phyloP scores from a whole-genome alignment of 1,284 basidiomycete species.

The Ceratobasidium sp. region DNA sequence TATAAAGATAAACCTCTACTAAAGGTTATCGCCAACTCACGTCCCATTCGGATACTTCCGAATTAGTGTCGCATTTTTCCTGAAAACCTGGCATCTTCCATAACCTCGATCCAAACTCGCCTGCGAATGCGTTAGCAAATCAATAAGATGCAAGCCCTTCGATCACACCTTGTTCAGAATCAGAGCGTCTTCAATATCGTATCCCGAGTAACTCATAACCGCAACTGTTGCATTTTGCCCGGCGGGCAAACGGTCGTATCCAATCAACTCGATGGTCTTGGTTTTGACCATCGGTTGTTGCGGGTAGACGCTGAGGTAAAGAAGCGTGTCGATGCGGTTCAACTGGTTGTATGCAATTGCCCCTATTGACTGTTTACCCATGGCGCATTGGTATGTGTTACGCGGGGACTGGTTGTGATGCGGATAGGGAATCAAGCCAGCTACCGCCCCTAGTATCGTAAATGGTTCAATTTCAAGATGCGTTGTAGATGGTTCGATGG shows the following conservation, averaged over 20 bases:
- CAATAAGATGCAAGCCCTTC: conserved; percentile 11
- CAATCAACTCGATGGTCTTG: conserved; percentile 95
- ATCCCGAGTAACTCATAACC: conserved; percentile 99
- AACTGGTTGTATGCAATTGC: conserved; percentile 98
- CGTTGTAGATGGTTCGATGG: conserved; percentile 82
- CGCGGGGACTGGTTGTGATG: conserved; percentile 99
- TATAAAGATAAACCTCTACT: background rate
- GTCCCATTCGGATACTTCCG: conserved; percentile 97
- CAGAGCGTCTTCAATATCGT: conserved; percentile 99
- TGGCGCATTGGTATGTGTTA: conserved; percentile 99
- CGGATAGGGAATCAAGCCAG: conserved; percentile 97
- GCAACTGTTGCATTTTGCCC: conserved; percentile 99
- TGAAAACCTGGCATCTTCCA: conserved; percentile 94
- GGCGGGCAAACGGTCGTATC: conserved; percentile 95
- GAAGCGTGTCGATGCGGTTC: conserved; percentile 96
- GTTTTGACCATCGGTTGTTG: conserved; percentile 99
- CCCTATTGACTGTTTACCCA: conserved; percentile 99
- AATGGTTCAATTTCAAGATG: conserved; percentile 99
- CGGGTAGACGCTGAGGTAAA: conserved; percentile 98
- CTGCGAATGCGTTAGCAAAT: conserved; percentile 52
- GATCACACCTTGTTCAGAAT: conserved; percentile 86
- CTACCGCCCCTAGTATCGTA: conserved; percentile 95
- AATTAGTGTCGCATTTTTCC: conserved; percentile 93
- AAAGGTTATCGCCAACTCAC: conserved; percentile 57
- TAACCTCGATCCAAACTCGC: conserved; percentile 96